These are phyloP conservation scores for Lipomyces spencermartinsiae DNA, from an alignment of 805 yeast species.

Conservation along the genomic window DNA sequence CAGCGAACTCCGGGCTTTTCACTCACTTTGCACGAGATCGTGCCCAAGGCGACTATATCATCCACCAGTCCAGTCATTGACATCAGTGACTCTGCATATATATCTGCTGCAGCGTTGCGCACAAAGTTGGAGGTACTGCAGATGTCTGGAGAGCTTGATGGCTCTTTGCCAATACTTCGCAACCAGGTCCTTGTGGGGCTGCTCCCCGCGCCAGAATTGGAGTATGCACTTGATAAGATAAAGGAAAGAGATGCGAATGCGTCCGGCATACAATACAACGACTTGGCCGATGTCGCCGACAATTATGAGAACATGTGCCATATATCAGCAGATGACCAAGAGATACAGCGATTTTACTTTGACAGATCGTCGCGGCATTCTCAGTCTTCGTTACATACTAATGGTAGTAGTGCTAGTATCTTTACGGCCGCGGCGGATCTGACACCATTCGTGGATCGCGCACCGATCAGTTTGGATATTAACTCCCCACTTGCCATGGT, in stretches of 20 bases:
- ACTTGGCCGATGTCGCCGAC: conserved; percentile 29
- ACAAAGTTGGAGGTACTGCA: conserved; percentile 51
- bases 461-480: conserved; percentile 57
- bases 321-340: conserved; percentile 39
- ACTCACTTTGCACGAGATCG: conserved; percentile 51
- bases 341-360: conserved; percentile 36
- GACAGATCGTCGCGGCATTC: conserved; percentile 27
- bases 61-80: conserved; percentile 47
- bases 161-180: conserved; percentile 57
- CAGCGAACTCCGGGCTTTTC: conserved; percentile 48
- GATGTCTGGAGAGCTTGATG: conserved; percentile 55
- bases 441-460: conserved; percentile 51
- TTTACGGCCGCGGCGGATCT: conserved; percentile 49
- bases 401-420: background rate
- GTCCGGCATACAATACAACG: conserved; percentile 34
- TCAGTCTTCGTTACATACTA: background rate
- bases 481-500: conserved; percentile 58
- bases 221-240: conserved; percentile 57
- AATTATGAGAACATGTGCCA: conserved; percentile 40
- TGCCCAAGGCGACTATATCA: conserved; percentile 42
- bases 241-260: conserved; percentile 36
- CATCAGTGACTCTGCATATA: conserved; percentile 48
- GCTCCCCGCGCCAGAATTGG: conserved; percentile 58
- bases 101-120: conserved; percentile 46
- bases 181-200: conserved; percentile 52